Conservation (phyloP, 176 grass and related monocot species). For the Musa itinerans region DNA sequence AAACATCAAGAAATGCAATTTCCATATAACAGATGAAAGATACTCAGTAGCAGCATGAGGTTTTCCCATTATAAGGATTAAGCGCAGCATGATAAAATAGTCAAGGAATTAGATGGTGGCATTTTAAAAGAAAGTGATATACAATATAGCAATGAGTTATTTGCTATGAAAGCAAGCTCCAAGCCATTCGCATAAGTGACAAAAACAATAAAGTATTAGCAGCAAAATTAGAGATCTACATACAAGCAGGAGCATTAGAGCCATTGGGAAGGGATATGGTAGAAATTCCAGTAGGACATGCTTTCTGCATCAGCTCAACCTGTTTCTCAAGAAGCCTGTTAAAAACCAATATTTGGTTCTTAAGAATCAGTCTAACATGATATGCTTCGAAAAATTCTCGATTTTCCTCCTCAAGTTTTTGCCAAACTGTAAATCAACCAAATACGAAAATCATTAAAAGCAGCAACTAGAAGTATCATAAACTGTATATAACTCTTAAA, state of each 20-base stretch:
- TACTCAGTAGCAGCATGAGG: not conserved
- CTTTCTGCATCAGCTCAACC: conserved; percentile 65
- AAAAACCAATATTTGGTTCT: conserved; percentile 79
- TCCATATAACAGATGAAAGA: not conserved
- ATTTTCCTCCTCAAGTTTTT: conserved; percentile 99
- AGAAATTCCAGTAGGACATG: conserved; percentile 42
- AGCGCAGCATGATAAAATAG: not conserved
- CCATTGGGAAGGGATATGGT: conserved; percentile 63
- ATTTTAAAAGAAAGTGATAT: not conserved
- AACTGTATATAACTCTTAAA: not conserved
- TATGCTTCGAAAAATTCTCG: conserved; percentile 94
- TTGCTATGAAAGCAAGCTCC: not conserved
- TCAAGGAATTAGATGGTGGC: not conserved
- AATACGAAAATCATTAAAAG: not conserved
- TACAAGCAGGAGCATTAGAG: conserved; percentile 26
- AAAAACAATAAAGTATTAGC: not conserved
- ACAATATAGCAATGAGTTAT: conserved; percentile 1
- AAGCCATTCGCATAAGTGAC: not conserved
- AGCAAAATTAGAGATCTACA: conserved; percentile 31
- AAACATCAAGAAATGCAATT: not conserved
- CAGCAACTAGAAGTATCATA: not conserved
- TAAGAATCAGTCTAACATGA: conserved; percentile 92
- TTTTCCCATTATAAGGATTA: not conserved
- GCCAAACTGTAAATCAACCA: conserved; percentile 65
- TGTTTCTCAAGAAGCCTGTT: conserved; percentile 84